Evolutionary conservation across 129 eudicot species (phyloP), one percentile per base, ranked within the genome.

Genomic region (Escallonia herrerae): DNA sequence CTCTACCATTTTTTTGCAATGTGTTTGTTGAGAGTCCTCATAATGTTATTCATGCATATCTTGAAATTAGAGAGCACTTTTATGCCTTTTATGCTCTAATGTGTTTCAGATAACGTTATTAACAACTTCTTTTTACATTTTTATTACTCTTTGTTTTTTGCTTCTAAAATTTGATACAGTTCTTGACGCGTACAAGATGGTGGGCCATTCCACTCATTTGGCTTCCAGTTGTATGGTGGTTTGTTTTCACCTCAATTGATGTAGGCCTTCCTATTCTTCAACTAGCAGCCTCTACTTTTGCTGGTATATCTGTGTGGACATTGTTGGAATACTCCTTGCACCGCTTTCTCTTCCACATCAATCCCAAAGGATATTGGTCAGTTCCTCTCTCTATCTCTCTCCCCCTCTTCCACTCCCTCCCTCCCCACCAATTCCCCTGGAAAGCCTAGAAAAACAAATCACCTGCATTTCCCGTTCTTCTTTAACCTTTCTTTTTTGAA

Each of bases 281-380:
- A 13, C 1, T 76, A 53, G 72, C 70, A 12, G 37, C 62, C 39
- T 8, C 57, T 5, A 7, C 71, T 8, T 38, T 63, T 3, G 54
- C 10, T 38, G 91, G 91, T 37, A 44, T 78, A 37, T 70, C 72
- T 6, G 3, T 54, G 1, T 85, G 91, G 91, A 71, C 84, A 50
- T 65, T 85, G 39, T 8, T 81, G 68, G 91, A 85, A 67, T 85
- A 85, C 73, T 9, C 69, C 55, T 63, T 85, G 65, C 91, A 85
- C 68, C 79, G 91, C 38, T 85, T 81, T 48, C 49, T 85, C 47
- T 81, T 85, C 79, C 91, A 85, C 75, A 57, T 69, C 15, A 68
- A 69, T 4, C 8, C 83, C 8, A 66, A 40, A 10, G 43, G 81
- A 55, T 81, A 81, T 48, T 85, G 91, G 90, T 84, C 43, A 14